A percentile compares a stretch with the other conserved stretches of the same genome.
Conservation (phyloP, 371 early-diverging fungal genomes). For the Rhizopus microsporus region DNA sequence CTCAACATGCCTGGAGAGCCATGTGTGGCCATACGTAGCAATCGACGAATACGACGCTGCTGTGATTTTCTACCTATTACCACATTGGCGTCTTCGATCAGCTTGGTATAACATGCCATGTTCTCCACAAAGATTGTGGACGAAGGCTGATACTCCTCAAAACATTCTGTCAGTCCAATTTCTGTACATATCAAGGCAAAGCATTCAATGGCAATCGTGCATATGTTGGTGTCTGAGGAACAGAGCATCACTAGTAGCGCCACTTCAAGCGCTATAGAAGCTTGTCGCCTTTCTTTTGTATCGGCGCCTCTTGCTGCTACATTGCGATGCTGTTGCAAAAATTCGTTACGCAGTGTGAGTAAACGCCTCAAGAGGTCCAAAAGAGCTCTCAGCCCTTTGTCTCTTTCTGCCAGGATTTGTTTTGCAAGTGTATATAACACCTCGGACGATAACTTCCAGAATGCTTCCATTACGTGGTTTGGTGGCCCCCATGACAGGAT, state of each 20-base stretch:
- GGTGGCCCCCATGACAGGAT: slow-evolving; percentile 61
- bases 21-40: slow-evolving; percentile 61
- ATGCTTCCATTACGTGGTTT: slow-evolving; percentile 51
- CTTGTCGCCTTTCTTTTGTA: slow-evolving; percentile 66
- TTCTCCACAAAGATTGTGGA: slow-evolving; percentile 69
- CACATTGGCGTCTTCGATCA: slow-evolving; percentile 50
- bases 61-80: slow-evolving; percentile 67
- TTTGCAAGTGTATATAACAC: slow-evolving; percentile 46
- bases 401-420: slow-evolving; percentile 51
- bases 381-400: slow-evolving; percentile 56
- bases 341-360: slow-evolving; percentile 64
- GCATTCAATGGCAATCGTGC: slow-evolving; percentile 54
- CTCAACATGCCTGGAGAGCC: slow-evolving; percentile 76
- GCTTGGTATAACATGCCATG: slow-evolving; percentile 64
- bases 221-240: slow-evolving; percentile 67
- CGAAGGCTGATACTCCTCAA: slow-evolving; percentile 46
- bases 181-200: slow-evolving; percentile 61
- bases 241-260: slow-evolving; percentile 72
- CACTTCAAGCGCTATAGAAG: slow-evolving; percentile 71
- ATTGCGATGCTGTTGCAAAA: slow-evolving; percentile 59
- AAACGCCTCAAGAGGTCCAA: slow-evolving; percentile 67
- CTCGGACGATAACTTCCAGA: slow-evolving; percentile 62
- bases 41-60: slow-evolving; percentile 72
- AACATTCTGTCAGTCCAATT: slow-evolving; percentile 55
- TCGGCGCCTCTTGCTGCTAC: slow-evolving; percentile 55